Evolutionary conservation across 768 basidiomycete genomes (phyloP), one percentile per base, ranked within the genome.

Genomic region (Russula sp.): DNA sequence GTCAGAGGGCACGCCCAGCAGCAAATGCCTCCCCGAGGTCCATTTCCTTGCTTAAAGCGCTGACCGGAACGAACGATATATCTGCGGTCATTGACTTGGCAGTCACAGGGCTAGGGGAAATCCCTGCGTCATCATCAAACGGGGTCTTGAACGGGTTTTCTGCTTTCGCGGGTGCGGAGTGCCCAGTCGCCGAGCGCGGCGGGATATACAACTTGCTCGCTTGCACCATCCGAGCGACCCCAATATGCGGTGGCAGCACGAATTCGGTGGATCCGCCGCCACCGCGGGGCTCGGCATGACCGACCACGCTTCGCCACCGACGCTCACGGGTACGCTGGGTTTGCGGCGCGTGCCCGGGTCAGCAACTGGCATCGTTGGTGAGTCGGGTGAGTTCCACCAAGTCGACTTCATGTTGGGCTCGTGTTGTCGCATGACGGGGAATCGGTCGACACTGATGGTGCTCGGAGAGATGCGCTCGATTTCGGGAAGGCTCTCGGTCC

Each of bases 141-240:
- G 90, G 89, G 57, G 89, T 90, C 62, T 83, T 81, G 71, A 91
- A 91, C 58, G 89, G 89, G 71, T 83, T 73, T 75, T 67, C 77
- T 73, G 64, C 77, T 76, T 22, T 78, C 76, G 69, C 77, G 71
- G 34, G 55, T 24, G 49, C 26, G 2, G 57, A 32, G 20, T 80
- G 66, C 80, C 73, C 62, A 80, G 74, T 48, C 42, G 80, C 75
- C 14, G 82, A 80, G 36, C 70, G 66, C 44, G 72, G 72, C 13
- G 69, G 71, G 72, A 40, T 59, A 55, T 22, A 68, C 53, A 50
- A 11, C 52, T 44, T 61, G 53, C 28, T 51, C 22, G 58, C 58
- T 2, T 59, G 38, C 6, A 56, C 28, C 8, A 61, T 26, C 11
- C 36, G 55, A 20, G 46, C n/a, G 28, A 48, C 44, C 9, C 56